Conservation (phyloP, 140 eudicot genomes). For the Flaveria floridana region DNA sequence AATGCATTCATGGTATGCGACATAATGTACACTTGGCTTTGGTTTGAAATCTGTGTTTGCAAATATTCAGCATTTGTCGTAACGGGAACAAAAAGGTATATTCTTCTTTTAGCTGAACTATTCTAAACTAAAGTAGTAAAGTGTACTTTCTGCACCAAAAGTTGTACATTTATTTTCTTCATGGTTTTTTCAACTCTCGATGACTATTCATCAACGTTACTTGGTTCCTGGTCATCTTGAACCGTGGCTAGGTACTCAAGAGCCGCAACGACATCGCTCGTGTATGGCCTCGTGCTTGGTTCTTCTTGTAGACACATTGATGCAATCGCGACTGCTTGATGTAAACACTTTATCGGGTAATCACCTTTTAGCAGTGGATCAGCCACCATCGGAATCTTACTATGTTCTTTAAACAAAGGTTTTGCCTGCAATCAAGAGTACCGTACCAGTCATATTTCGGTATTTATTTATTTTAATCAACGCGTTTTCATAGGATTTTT, state of each 20-base stretch:
- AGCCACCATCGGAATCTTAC: slow-evolving; percentile 48
- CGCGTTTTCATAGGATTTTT: no score
- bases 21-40: slow-evolving; percentile 19
- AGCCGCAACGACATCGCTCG: slow-evolving; percentile 77
- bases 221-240: slow-evolving; percentile 26
- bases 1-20: background rate
- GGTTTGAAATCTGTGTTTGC: slow-evolving; percentile 30
- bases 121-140: background rate
- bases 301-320: slow-evolving; percentile 91
- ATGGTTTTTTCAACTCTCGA: background rate
- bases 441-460: slow-evolving; percentile 11
- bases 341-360: slow-evolving; percentile 56
- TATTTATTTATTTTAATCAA: background rate
- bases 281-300: slow-evolving; percentile 73
- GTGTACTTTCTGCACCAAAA: slow-evolving; percentile 10
- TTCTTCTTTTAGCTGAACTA: slow-evolving; percentile 22
- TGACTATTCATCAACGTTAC: slow-evolving; percentile 13
- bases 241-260: slow-evolving; percentile 61
- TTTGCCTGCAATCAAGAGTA: slow-evolving; percentile 48
- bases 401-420: slow-evolving; percentile 63
- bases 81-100: slow-evolving; percentile 26
- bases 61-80: slow-evolving; percentile 35
- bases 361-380: slow-evolving; percentile 67
- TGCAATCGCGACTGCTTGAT: slow-evolving; percentile 81
- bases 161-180: slow-evolving; percentile 17